Percentiles rank a stretch among this genome's conserved stretches.
phyloP scores from a whole-genome alignment of 2,329 filamentous ascomycete genomes.

The Balansia obtecta region DNA sequence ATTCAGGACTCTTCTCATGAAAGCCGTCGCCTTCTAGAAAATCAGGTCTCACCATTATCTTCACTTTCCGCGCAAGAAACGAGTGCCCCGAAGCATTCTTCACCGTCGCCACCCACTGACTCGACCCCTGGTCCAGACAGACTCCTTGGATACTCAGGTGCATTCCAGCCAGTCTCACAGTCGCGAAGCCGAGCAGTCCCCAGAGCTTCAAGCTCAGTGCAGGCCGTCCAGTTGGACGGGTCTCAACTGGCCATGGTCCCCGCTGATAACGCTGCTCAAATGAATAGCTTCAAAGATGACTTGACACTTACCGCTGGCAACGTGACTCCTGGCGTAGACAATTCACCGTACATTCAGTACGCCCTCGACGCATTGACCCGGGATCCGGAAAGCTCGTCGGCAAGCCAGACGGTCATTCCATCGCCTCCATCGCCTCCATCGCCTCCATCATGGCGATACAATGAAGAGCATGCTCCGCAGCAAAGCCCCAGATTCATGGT shows the following conservation, averaged over 20 bases:
- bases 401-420: slow-evolving; percentile 32
- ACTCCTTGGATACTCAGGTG: slow-evolving; percentile 15
- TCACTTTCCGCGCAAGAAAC: slow-evolving; percentile 25
- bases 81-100: slow-evolving; percentile 11
- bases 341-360: slow-evolving; percentile 79
- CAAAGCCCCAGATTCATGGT: neutral
- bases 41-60: slow-evolving; percentile 3
- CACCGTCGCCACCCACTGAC: slow-evolving; percentile 26
- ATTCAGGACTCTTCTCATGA: neutral
- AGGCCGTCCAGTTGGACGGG: slow-evolving; percentile 25
- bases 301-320: slow-evolving; percentile 36
- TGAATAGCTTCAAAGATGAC: slow-evolving; percentile 37
- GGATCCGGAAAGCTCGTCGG: slow-evolving; percentile 49
- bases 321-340: slow-evolving; percentile 67
- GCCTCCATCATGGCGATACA: slow-evolving; percentile 20
- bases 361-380: slow-evolving; percentile 79
- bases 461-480: slow-evolving; percentile 16
- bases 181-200: neutral
- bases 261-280: slow-evolving; percentile 19
- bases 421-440: slow-evolving; percentile 30
- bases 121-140: slow-evolving; percentile 29
- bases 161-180: slow-evolving; percentile 11
- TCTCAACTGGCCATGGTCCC: slow-evolving; percentile 27
- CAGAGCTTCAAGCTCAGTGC: slow-evolving; percentile 3
- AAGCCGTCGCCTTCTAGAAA: neutral